Conservation (phyloP, 73 alveolate species). For the Paramecium primaurelia region DNA sequence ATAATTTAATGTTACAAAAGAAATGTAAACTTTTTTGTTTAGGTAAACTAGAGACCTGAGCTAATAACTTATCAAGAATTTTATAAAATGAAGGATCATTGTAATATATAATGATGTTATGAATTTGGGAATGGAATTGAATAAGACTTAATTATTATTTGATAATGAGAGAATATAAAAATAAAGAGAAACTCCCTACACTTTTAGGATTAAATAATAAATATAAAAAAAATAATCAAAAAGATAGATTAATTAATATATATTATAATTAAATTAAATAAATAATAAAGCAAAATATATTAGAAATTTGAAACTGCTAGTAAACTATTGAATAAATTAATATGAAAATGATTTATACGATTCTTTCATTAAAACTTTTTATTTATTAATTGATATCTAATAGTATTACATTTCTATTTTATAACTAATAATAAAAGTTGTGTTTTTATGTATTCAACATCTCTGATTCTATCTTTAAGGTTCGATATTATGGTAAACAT, state of each 20-base stretch:
- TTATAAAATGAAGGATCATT: conserved; percentile 24
- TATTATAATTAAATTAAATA: background rate
- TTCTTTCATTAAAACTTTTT: no score
- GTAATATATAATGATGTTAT: background rate
- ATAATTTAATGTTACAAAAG: background rate
- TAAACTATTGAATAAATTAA: background rate
- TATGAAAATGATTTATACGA: no score
- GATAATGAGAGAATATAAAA: background rate
- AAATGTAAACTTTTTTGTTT: background rate
- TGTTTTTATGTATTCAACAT: no score
- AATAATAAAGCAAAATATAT: background rate
- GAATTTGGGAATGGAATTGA: background rate
- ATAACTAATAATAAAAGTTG: no score
- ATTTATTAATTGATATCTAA: no score
- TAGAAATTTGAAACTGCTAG: background rate
- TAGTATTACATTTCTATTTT: no score
- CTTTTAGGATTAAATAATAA: background rate
- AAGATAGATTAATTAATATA: background rate
- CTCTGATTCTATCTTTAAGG: background rate
- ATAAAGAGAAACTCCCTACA: background rate
- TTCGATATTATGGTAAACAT: background rate
- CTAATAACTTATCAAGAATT: background rate
- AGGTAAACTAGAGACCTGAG: background rate
- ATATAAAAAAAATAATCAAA: background rate
- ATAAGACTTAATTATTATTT: background rate